These are phyloP conservation scores for Phaeophleospora eucalypticola DNA, from an alignment of 2,329 filamentous ascomycete genomes.

Conservation along the genomic window DNA sequence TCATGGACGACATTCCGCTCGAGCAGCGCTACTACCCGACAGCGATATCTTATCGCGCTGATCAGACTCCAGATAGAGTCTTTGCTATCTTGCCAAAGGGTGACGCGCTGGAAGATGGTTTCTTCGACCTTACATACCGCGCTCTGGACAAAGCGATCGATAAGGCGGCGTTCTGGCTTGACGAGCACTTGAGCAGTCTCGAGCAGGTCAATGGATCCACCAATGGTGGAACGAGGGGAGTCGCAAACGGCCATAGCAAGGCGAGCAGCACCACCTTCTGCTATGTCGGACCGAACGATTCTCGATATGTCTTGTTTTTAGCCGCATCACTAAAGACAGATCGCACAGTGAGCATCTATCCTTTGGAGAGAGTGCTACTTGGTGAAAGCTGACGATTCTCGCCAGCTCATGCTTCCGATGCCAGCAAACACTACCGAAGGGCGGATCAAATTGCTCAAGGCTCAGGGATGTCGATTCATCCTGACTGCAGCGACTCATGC, in stretches of 20 bases:
- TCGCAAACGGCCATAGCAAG: neutral
- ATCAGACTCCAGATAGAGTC: conserved; percentile 3
- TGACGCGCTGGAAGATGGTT: conserved; percentile 10
- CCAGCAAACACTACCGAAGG: conserved; percentile 12
- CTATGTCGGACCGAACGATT: conserved; percentile 17
- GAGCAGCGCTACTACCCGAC: conserved; percentile 1
- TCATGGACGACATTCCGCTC: conserved; percentile 4
- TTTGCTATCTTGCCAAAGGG: conserved; percentile 10
- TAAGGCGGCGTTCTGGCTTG: conserved; percentile 16
- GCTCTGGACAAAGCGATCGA: conserved; percentile 12
- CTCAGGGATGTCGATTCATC: conserved; percentile 1
- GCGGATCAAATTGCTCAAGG: conserved; percentile 9
- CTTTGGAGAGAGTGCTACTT: neutral
- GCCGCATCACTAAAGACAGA: conserved; percentile 11
- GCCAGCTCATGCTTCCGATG: conserved; percentile 8
- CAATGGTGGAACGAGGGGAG: too few species aligned
- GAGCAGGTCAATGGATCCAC: too few species aligned
- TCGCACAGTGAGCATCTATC: conserved; percentile 4
- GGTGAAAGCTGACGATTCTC: neutral
- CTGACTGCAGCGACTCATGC: conserved; percentile 5
- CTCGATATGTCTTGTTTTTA: conserved; percentile 12
- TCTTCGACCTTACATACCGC: conserved; percentile 11
- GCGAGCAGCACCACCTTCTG: conserved; percentile 3
- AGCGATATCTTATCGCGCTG: conserved; percentile 3
- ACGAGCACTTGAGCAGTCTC: conserved; percentile 8